Base-by-base conservation (phyloP, 2,329 filamentous ascomycete genomes). In the Hysterium pulicare region DNA sequence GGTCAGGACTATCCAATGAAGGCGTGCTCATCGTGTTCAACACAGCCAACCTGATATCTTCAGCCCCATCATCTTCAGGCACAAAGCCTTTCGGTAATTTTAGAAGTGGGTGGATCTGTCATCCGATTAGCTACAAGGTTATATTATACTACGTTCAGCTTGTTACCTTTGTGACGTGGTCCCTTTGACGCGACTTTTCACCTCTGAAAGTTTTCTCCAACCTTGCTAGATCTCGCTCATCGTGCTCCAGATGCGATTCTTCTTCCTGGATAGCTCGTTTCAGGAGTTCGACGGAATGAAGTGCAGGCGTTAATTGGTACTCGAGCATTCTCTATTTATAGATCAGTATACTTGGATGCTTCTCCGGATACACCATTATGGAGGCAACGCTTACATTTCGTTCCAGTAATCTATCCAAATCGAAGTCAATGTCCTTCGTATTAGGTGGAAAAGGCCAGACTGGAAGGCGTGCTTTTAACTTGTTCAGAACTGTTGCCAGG, bases 371-470 rank as follows among this genome's bases (percentile, higher is more conserved):
- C n/a, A n/a, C n/a, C n/a, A n/a, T n/a, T n/a, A n/a, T n/a, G n/a
- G 23, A 57, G 30, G 61, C 8, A 6, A 15, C 41, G 21, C 61
- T 49, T 22, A 60, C 58, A 47, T 79, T 79, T n/a, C 75, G 76
- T 53, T 82, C 77, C 7, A 84, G 68, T 11, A 83, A 76, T 52
- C 74, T 77, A 58, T 87, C 83, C 49, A 83, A 83, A 54, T 85
- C 76, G 35, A 88, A 78, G 38, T 79, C 73, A 13, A 73, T 69
- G 6, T 68, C 72, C 40, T 64, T 65, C 32, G 66, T 66, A 2
- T 76, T 71, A 0, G 79, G 80, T 1, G 84, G 84, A 57, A 88
- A 86, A n/a, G 82, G 82, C 39, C 86, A 71, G 24, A 74, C 75
- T 13, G 71, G 64, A 5, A 87, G 67, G 55, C 82, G 83, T 36